Conservation (phyloP, 805 yeast genomes). For the Candida sonorensis region DNA sequence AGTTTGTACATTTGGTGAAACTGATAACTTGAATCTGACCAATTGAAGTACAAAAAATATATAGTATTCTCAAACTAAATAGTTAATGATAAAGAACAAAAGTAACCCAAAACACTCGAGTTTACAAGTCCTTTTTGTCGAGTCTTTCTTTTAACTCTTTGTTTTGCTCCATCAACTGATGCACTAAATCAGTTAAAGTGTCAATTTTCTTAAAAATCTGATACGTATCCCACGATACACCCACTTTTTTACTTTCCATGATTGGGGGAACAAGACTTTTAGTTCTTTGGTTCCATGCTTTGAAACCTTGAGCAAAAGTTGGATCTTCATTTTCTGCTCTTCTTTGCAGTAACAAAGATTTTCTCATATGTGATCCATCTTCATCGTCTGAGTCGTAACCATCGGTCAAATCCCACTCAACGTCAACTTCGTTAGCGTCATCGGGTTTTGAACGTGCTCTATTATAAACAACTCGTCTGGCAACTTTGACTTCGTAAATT, state of each 20-base stretch:
- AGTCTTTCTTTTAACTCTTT: slow-evolving; percentile 12
- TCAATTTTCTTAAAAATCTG: slow-evolving; percentile 49
- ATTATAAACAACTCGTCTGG: slow-evolving; percentile 67
- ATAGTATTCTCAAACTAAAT: no score
- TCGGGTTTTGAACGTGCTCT: slow-evolving; percentile 57
- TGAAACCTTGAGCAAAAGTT: slow-evolving; percentile 46
- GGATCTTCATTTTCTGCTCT: slow-evolving; percentile 67
- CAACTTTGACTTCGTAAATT: slow-evolving; percentile 55
- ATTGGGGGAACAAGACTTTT: slow-evolving; percentile 52
- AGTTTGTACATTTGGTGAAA: no score
- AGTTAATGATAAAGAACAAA: no score
- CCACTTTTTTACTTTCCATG: slow-evolving; percentile 42
- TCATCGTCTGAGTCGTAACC: slow-evolving; percentile 47
- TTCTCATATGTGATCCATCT: slow-evolving; percentile 25
- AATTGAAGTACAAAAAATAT: no score
- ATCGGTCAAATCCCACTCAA: slow-evolving; percentile 79
- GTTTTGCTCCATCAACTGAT: slow-evolving; percentile 27
- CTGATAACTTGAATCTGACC: no score
- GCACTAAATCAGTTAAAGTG: slow-evolving; percentile 34
- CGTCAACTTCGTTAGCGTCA: slow-evolving; percentile 72
- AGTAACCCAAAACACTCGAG: no score
- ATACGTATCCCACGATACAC: slow-evolving; percentile 60
- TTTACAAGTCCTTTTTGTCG: neutral
- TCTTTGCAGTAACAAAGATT: slow-evolving; percentile 41
- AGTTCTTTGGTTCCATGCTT: slow-evolving; percentile 45